These are phyloP conservation scores for Fusarium neocosmosporiellum DNA, from an alignment of 2,329 filamentous ascomycete genomes.

Conservation along the genomic window DNA sequence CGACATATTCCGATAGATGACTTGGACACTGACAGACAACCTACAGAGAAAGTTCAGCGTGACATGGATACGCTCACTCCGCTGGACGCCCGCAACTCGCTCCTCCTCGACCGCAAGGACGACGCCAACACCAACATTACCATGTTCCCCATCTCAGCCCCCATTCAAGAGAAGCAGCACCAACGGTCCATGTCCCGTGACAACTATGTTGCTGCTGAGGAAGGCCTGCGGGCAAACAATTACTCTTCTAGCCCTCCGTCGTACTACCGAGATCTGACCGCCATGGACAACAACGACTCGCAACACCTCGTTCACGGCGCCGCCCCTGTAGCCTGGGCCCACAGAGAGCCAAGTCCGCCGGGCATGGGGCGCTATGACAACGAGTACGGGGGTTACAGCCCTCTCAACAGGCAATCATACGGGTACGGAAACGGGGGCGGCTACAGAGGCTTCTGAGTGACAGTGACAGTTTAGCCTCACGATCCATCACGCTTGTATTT, in stretches of 20 bases:
- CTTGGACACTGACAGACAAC: constrained; percentile 41
- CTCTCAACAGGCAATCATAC: constrained; percentile 29
- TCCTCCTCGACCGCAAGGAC: constrained; percentile 73
- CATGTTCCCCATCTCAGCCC: constrained; percentile 57
- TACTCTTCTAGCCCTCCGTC: constrained; percentile 42
- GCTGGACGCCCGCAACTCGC: constrained; percentile 86
- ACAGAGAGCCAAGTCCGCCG: constrained; percentile 27
- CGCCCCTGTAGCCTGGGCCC: constrained; percentile 53
- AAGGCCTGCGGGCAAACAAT: constrained; percentile 35
- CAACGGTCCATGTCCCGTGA: constrained; percentile 49
- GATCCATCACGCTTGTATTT: constrained; percentile 27
- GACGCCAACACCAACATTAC: constrained; percentile 51
- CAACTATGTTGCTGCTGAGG: constrained; percentile 42
- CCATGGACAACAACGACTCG: constrained; percentile 47
- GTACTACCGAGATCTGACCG: constrained; percentile 53
- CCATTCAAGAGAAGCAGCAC: constrained; percentile 50
- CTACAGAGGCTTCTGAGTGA: constrained; percentile 41
- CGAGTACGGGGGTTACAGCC: constrained; percentile 37
- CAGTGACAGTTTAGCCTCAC: constrained; percentile 14
- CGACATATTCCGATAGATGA: background rate
- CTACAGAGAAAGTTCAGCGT: constrained; percentile 77
- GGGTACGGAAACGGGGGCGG: constrained; percentile 40
- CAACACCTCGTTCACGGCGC: constrained; percentile 54
- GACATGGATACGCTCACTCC: constrained; percentile 87
- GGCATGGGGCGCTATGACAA: constrained; percentile 31